phyloP scores from a whole-genome alignment of 1,284 basidiomycete species.

The Ceraceosorus bombacis region DNA sequence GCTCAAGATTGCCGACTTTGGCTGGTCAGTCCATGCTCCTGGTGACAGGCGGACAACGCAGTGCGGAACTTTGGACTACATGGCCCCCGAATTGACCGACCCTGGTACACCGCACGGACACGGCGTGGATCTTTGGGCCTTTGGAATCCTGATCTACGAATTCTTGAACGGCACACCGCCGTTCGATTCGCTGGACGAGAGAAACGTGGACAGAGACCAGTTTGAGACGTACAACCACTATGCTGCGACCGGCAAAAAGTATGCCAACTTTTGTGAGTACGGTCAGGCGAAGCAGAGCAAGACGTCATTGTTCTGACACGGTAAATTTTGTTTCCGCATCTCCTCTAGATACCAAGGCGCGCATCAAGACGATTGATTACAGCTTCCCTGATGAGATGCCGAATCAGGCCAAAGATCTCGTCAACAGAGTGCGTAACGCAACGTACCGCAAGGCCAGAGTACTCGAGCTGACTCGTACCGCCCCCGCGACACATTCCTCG shows the following conservation, averaged over 20 bases:
- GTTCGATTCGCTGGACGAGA: conserved; percentile 63
- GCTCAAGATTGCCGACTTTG: conserved; percentile 97
- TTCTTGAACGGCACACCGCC: conserved; percentile 87
- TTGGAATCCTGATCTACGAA: conserved; percentile 92
- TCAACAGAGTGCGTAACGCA: neutral
- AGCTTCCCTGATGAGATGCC: neutral
- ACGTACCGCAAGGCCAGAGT: neutral
- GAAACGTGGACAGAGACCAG: conserved; percentile 4
- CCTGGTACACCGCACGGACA: conserved; percentile 46
- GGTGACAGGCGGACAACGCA: conserved; percentile 78
- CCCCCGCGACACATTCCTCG: conserved; percentile 2
- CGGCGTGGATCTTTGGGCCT: conserved; percentile 88
- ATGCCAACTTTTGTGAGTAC: neutral
- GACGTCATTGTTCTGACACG: conserved; percentile 22
- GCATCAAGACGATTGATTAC: neutral
- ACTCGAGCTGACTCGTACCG: neutral
- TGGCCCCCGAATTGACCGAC: conserved; percentile 98
- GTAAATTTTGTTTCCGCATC: neutral
- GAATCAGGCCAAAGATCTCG: neutral
- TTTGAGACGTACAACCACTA: conserved; percentile 3
- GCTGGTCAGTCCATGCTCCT: conserved; percentile 97
- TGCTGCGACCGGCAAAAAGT: conserved; percentile 1
- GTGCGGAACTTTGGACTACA: conserved; percentile 91
- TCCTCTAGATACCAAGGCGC: neutral
- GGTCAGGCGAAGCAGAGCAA: conserved; percentile 15